These are phyloP conservation scores for Boehmeria nivea DNA, from an alignment of 306 rosid genomes.

Conservation along the genomic window DNA sequence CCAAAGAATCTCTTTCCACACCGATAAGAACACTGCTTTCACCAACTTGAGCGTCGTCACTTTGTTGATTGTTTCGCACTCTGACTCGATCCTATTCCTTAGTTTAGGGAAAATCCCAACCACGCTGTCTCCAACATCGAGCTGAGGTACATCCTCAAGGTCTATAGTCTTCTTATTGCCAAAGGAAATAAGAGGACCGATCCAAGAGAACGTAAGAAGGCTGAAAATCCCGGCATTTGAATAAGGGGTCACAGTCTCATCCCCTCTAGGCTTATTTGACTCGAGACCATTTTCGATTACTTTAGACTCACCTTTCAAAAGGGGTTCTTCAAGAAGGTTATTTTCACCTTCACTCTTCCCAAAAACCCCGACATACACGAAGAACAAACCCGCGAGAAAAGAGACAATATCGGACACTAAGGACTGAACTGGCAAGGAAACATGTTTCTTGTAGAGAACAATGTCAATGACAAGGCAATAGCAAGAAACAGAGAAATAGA, in stretches of 20 bases:
- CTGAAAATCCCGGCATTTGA: slow-evolving; percentile 62
- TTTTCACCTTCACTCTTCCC: slow-evolving; percentile 25
- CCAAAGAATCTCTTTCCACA: slow-evolving; percentile 48
- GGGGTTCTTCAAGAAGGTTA: slow-evolving; percentile 51
- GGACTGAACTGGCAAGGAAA: slow-evolving; percentile 27
- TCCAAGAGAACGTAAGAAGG: slow-evolving; percentile 72
- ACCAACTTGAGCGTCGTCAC: slow-evolving; percentile 45
- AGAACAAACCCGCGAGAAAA: slow-evolving; percentile 12
- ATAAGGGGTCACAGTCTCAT: slow-evolving; percentile 36
- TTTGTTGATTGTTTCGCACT: slow-evolving; percentile 27
- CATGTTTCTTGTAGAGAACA: slow-evolving; percentile 20
- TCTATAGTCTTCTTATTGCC: slow-evolving; percentile 64
- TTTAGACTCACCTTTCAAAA: slow-evolving; percentile 44
- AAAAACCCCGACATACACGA: slow-evolving; percentile 33
- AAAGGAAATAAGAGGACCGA: slow-evolving; percentile 46
- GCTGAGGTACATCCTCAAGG: slow-evolving; percentile 74
- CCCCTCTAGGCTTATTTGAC: slow-evolving; percentile 25
- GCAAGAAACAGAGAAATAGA: slow-evolving; percentile 34
- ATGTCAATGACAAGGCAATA: slow-evolving; percentile 39
- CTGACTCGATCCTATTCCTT: slow-evolving; percentile 39
- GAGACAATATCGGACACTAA: slow-evolving; percentile 40
- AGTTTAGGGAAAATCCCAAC: slow-evolving; percentile 39
- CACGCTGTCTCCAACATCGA: slow-evolving; percentile 41
- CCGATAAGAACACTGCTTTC: slow-evolving; percentile 45
- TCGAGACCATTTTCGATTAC: too few species aligned